Evolutionary conservation across 1,284 basidiomycete species (phyloP).

Genomic region (Malassezia restricta): DNA sequence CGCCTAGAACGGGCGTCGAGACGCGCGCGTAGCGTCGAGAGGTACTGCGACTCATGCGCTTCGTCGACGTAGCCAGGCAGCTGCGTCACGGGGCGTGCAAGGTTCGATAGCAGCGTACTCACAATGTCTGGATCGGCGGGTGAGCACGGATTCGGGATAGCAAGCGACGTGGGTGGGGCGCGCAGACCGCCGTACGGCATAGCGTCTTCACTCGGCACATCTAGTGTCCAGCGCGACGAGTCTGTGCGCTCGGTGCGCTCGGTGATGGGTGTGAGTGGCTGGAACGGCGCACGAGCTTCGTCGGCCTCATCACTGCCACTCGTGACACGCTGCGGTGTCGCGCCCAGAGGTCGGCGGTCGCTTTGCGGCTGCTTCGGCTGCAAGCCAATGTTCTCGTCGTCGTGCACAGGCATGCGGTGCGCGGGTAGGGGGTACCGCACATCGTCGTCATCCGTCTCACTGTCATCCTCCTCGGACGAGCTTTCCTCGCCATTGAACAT

Average conservation of each 20-base stretch:
- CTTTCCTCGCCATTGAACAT: conserved; percentile 40
- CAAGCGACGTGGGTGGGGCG: not conserved
- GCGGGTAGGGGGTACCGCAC: conserved; percentile 2
- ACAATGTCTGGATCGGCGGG: conserved; percentile 65
- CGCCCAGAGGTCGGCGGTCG: not conserved
- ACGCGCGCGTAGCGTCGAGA: conserved; percentile 53
- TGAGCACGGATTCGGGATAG: conserved; percentile 70
- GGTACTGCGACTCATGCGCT: conserved; percentile 48
- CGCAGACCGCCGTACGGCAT: conserved; percentile 5
- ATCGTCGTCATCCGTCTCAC: conserved; percentile 19
- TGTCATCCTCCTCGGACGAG: conserved; percentile 17
- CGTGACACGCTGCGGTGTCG: conserved; percentile 23
- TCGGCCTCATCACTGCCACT: conserved; percentile 21
- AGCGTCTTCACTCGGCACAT: not conserved
- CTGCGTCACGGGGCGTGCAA: conserved; percentile 52
- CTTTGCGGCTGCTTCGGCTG: conserved; percentile 13
- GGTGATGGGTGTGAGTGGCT: conserved; percentile 36
- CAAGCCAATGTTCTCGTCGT: conserved; percentile 27
- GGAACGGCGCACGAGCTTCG: conserved; percentile 22
- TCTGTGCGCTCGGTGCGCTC: conserved; percentile 22
- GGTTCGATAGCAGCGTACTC: conserved; percentile 55
- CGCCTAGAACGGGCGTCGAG: not conserved
- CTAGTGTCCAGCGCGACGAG: not conserved
- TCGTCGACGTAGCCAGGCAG: conserved; percentile 57
- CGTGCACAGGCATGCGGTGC: not conserved